phyloP scores from a whole-genome alignment of 495 filamentous ascomycete genomes.

The Venustampulla echinocandica region DNA sequence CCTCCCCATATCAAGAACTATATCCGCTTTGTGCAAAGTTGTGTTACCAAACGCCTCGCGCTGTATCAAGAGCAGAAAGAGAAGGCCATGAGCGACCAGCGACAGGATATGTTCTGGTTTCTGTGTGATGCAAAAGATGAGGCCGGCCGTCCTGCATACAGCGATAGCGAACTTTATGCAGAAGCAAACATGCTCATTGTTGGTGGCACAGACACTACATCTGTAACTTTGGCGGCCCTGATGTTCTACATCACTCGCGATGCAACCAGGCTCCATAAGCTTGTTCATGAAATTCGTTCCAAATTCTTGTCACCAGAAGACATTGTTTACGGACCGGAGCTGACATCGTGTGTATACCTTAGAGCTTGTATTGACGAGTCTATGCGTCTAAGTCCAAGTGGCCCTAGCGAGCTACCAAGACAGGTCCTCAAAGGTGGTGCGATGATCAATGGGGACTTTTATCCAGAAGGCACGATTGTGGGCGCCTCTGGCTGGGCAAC shows the following conservation, averaged over 20 bases:
- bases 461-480: conserved; percentile 32
- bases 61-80: neutral
- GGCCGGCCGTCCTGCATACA: conserved; percentile 52
- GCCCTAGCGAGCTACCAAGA: conserved; percentile 49
- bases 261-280: conserved; percentile 35
- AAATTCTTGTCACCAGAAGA: conserved; percentile 20
- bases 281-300: conserved; percentile 34
- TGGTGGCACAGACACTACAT: conserved; percentile 54
- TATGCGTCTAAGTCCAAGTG: conserved; percentile 58
- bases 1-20: conserved; percentile 3
- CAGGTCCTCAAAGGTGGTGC: conserved; percentile 51
- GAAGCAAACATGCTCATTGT: conserved; percentile 58
- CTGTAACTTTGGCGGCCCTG: conserved; percentile 49
- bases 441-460: conserved; percentile 17
- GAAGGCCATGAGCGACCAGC: conserved; percentile 26
- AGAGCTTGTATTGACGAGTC: conserved; percentile 58
- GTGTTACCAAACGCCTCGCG: conserved; percentile 12
- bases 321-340: conserved; percentile 20
- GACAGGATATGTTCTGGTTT: conserved; percentile 54
- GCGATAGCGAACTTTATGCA: conserved; percentile 54
- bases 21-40: conserved; percentile 11
- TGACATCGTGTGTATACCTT: conserved; percentile 34
- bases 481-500: conserved; percentile 45
- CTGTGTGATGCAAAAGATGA: conserved; percentile 49
- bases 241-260: conserved; percentile 60